phyloP scores from a whole-genome alignment of 768 basidiomycete species.

The Tricholoma matsutake region DNA sequence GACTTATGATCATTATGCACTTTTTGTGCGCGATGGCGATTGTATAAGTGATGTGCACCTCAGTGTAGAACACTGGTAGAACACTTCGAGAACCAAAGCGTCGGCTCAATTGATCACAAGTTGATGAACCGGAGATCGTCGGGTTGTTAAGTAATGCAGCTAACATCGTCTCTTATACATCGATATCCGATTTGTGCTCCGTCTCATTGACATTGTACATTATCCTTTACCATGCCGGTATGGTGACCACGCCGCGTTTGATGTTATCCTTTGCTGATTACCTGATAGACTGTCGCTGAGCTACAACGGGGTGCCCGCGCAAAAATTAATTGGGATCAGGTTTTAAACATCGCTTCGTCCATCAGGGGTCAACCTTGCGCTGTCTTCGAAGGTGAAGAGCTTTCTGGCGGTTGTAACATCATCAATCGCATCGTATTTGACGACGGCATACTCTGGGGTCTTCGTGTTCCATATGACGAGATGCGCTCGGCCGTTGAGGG shows the following conservation, averaged over 20 bases:
- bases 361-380: constrained; percentile 7
- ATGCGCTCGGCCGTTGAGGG: constrained; percentile 1
- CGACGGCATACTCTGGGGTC: constrained; percentile 7
- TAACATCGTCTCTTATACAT: no score
- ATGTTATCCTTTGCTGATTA: neutral
- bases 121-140: no score
- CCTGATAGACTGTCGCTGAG: constrained; percentile 4
- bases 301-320: constrained; percentile 7
- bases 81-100: no score
- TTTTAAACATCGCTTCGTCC: constrained; percentile 10
- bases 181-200: no score
- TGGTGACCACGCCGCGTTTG: neutral
- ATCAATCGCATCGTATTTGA: constrained; percentile 8
- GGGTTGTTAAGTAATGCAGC: no score
- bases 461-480: constrained; percentile 11
- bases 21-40: no score
- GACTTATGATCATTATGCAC: no score
- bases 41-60: no score
- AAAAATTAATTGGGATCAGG: constrained; percentile 12
- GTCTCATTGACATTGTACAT: no score
- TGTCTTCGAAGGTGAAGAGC: neutral
- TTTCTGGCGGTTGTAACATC: constrained; percentile 11
- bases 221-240: neutral
- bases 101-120: no score
- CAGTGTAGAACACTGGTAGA: no score